phyloP scores from a whole-genome alignment of 2,329 filamentous ascomycete species.

The Albophoma yamanashiensis region DNA sequence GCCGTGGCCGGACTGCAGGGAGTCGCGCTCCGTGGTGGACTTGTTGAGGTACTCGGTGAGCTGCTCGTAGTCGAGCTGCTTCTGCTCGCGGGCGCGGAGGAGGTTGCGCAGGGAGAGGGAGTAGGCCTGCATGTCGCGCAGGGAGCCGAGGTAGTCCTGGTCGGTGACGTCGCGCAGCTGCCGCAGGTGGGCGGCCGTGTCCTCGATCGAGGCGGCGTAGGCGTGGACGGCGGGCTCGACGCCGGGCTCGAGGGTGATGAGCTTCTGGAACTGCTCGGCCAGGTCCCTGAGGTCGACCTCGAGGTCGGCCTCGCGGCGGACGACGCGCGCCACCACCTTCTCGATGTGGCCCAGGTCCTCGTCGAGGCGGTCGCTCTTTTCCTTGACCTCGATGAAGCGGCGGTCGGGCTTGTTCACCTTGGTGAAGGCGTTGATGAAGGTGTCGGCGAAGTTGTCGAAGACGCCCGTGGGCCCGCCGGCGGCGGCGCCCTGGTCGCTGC shows the following conservation, averaged over 20 bases:
- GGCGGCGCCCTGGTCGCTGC: constrained; percentile 29
- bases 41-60: constrained; percentile 93
- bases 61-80: constrained; percentile 95
- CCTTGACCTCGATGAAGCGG: constrained; percentile 86
- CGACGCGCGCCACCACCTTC: constrained; percentile 88
- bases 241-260: constrained; percentile 79
- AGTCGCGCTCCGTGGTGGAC: constrained; percentile 76
- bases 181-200: constrained; percentile 68
- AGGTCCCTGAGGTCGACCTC: constrained; percentile 84
- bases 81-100: constrained; percentile 88
- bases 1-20: constrained; percentile 52
- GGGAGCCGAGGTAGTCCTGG: constrained; percentile 84
- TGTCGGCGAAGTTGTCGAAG: constrained; percentile 92
- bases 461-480: constrained; percentile 51
- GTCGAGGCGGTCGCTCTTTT: constrained; percentile 86
- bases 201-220: constrained; percentile 78
- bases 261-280: constrained; percentile 87
- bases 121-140: constrained; percentile 94
- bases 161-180: constrained; percentile 85
- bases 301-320: constrained; percentile 76
- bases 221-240: constrained; percentile 73
- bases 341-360: constrained; percentile 89
- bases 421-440: constrained; percentile 92
- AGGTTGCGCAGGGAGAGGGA: constrained; percentile 77
- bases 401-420: constrained; percentile 94